Percentiles rank a stretch among this genome's conserved stretches.
Conservation (phyloP, 2,329 filamentous ascomycete species). For the Epichloe amarillans region DNA sequence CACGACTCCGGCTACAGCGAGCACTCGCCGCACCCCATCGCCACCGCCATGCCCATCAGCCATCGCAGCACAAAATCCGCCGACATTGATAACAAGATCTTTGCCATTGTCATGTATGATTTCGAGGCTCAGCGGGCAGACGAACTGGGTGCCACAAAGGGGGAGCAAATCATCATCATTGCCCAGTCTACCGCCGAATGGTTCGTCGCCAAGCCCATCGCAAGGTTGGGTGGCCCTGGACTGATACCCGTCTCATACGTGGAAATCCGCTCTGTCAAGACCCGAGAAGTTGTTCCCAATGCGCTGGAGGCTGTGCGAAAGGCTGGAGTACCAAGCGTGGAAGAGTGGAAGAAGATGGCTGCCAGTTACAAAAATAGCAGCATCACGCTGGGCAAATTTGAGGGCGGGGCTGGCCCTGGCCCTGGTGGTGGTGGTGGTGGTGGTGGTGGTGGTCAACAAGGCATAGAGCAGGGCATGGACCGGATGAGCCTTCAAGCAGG, state of each 20-base stretch:
- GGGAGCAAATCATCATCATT: constrained; percentile 95
- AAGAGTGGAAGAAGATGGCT: constrained; percentile 99
- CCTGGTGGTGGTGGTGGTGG: constrained; percentile 13
- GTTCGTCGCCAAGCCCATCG: constrained; percentile 99
- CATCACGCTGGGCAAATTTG: constrained; percentile 88
- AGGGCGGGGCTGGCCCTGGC: constrained; percentile 35
- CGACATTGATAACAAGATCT: constrained; percentile 71
- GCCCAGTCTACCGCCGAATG: constrained; percentile 97
- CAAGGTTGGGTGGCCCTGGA: constrained; percentile 84
- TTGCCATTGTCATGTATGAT: constrained; percentile 93
- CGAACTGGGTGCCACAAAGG: constrained; percentile 86
- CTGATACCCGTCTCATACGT: constrained; percentile 95
- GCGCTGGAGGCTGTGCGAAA: constrained; percentile 72
- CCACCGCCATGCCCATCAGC: constrained; percentile 6
- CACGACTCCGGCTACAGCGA: constrained; percentile 77
- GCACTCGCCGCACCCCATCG: constrained; percentile 16
- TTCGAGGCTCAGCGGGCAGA: constrained; percentile 93
- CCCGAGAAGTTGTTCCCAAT: constrained; percentile 69
- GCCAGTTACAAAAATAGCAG: constrained; percentile 99
- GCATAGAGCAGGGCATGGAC: constrained; percentile 57
- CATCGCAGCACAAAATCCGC: constrained; percentile 38
- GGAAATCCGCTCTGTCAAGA: constrained; percentile 88
- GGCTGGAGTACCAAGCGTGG: constrained; percentile 85
- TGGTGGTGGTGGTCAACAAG: constrained; percentile 20
- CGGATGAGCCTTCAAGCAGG: constrained; percentile 56